phyloP scores from a whole-genome alignment of 192 early-diverging fungal genomes.

The Physocladia obscura region DNA sequence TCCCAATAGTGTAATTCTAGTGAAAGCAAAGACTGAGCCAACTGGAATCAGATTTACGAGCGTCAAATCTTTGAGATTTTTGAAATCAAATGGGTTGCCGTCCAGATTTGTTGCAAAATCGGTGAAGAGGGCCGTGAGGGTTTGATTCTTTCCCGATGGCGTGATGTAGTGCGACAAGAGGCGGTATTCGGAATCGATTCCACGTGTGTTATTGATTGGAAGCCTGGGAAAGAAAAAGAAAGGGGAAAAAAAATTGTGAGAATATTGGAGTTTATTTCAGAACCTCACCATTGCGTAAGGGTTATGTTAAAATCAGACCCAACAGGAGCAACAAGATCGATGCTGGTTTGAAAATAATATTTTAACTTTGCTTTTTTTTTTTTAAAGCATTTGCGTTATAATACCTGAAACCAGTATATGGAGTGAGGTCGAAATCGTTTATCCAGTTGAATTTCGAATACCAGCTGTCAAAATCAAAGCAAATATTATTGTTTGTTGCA shows the following conservation, averaged over 20 bases:
- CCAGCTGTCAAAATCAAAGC: constrained; percentile 7
- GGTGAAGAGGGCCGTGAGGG: background rate
- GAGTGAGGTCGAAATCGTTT: constrained; percentile 23
- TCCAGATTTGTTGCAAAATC: constrained; percentile 30
- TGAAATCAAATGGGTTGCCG: constrained; percentile 26
- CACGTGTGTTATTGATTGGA: background rate
- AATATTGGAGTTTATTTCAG: too few relatives aligned
- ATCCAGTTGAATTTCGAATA: constrained; percentile 26
- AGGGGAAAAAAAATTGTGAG: too few relatives aligned
- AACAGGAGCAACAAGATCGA: constrained; percentile 15
- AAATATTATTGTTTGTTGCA: too few relatives aligned
- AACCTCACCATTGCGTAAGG: constrained; percentile 23
- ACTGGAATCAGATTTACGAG: constrained; percentile 27
- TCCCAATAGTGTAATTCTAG: constrained; percentile 13
- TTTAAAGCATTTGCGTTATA: too few relatives aligned
- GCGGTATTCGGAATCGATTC: constrained; percentile 21
- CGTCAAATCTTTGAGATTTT: constrained; percentile 32
- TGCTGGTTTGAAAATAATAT: background rate
- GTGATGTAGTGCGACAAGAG: constrained; percentile 19
- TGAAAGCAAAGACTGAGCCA: constrained; percentile 8
- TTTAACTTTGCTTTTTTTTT: background rate
- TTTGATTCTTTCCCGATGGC: constrained; percentile 21
- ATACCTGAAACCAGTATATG: constrained; percentile 3
- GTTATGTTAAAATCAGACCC: constrained; percentile 27
- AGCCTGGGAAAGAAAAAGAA: too few relatives aligned